Conservation (phyloP, 768 basidiomycete genomes). For the Tulasnella sp. region DNA sequence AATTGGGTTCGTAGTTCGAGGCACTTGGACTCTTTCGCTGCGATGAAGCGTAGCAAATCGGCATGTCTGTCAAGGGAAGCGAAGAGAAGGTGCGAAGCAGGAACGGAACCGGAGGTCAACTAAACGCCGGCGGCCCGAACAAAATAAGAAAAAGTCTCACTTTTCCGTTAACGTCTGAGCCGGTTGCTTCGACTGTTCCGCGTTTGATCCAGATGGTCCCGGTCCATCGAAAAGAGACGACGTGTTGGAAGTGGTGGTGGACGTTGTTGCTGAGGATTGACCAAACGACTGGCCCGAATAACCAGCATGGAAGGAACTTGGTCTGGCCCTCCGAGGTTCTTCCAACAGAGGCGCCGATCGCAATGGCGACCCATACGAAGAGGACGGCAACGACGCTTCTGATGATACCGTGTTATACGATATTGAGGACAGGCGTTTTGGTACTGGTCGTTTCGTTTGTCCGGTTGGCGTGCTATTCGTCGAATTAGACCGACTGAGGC, state of each 20-base stretch:
- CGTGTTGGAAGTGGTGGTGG: background rate
- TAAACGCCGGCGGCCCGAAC: background rate
- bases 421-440: slow-evolving; percentile 20
- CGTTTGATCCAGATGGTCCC: background rate
- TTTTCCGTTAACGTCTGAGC: background rate
- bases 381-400: background rate
- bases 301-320: background rate
- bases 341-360: background rate
- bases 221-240: background rate
- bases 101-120: slow-evolving; percentile 6
- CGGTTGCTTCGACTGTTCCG: background rate
- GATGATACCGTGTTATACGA: slow-evolving; percentile 35
- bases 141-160: background rate
- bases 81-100: background rate
- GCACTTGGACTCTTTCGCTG: slow-evolving; percentile 78
- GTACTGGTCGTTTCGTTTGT: slow-evolving; percentile 8
- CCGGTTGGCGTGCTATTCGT: background rate
- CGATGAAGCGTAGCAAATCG: slow-evolving; percentile 73
- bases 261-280: background rate
- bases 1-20: slow-evolving; percentile 74
- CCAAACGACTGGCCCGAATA: background rate
- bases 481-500: slow-evolving; percentile 9
- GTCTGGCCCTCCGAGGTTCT: background rate
- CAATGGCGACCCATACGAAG: background rate
- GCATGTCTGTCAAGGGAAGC: slow-evolving; percentile 47